Evolutionary conservation across 768 basidiomycete genomes (phyloP).

Genomic region (Leccinum arenicola): DNA sequence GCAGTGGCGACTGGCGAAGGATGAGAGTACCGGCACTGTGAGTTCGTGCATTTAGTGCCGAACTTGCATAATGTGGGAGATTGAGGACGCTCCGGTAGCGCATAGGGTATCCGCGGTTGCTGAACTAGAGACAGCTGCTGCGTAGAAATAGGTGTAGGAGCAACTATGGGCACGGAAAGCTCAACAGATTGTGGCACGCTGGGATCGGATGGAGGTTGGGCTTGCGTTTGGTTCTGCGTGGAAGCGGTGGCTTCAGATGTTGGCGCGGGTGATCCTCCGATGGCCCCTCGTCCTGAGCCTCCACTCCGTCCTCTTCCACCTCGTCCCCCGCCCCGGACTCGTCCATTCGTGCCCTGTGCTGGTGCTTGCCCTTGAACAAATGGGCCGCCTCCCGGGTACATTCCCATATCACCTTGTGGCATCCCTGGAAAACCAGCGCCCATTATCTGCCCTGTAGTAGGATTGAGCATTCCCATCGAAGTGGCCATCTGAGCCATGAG

Average conservation of each 20-base stretch:
- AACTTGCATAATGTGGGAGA: conserved; percentile 95
- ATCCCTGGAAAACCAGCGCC: conserved; percentile 57
- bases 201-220: conserved; percentile 17
- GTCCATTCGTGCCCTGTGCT: conserved; percentile 28
- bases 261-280: conserved; percentile 24
- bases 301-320: conserved; percentile 46
- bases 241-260: conserved; percentile 18
- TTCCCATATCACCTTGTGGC: conserved; percentile 50
- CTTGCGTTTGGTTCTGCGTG: conserved; percentile 19
- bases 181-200: conserved; percentile 8
- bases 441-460: conserved; percentile 54
- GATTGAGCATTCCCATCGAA: conserved; percentile 75
- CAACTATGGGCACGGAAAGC: conserved; percentile 17
- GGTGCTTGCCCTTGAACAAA: conserved; percentile 21
- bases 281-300: conserved; percentile 39
- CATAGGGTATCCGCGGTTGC: conserved; percentile 45
- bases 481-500: conserved; percentile 92
- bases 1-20: conserved; percentile 96
- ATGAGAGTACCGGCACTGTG: conserved; percentile 87
- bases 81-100: conserved; percentile 73
- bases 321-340: conserved; percentile 46
- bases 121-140: conserved; percentile 12
- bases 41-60: conserved; percentile 85
- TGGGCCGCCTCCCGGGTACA: conserved; percentile 36
- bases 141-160: conserved; percentile 23